phyloP scores from a whole-genome alignment of 164 flowering plant species.

The Tetracentron sinense region DNA sequence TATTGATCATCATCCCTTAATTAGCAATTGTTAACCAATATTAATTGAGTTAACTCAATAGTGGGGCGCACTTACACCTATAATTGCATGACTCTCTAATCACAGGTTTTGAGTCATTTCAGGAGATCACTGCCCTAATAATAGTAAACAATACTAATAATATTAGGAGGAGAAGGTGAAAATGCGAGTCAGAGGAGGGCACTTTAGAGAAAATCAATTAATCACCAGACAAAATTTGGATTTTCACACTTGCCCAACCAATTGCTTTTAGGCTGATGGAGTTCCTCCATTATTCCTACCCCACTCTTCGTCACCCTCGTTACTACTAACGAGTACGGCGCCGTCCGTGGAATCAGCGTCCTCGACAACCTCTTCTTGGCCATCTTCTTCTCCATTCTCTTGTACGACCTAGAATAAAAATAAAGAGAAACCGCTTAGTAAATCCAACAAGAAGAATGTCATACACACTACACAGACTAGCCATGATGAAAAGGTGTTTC shows the following conservation, averaged over 20 bases:
- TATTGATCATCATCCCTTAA: too few species aligned
- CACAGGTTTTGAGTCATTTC: too few species aligned
- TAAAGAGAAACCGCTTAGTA: neutral
- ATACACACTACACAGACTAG: too few species aligned
- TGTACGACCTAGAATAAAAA: constrained; percentile 28
- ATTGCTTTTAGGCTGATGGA: constrained; percentile 80
- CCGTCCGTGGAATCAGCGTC: constrained; percentile 88
- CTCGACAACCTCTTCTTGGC: constrained; percentile 62
- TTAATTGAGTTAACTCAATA: too few species aligned
- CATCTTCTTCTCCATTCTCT: constrained; percentile 55
- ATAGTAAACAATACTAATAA: too few species aligned
- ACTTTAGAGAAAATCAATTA: constrained; percentile 52
- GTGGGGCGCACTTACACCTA: too few species aligned
- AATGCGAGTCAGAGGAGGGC: constrained; percentile 29
- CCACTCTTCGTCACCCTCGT: constrained; percentile 87
- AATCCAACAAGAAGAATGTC: too few species aligned
- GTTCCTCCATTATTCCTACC: constrained; percentile 94
- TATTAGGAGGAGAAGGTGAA: neutral
- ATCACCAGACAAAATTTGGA: constrained; percentile 87
- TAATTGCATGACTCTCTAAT: too few species aligned
- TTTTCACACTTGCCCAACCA: constrained; percentile 78
- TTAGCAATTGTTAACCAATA: too few species aligned
- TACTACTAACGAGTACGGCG: constrained; percentile 77
- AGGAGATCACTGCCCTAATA: too few species aligned
- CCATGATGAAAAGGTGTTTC: too few species aligned